Evolutionary conservation across 2,329 filamentous ascomycete genomes (phyloP), one percentile per base, ranked within the genome.

Genomic region (Aureobasidium vineae): DNA sequence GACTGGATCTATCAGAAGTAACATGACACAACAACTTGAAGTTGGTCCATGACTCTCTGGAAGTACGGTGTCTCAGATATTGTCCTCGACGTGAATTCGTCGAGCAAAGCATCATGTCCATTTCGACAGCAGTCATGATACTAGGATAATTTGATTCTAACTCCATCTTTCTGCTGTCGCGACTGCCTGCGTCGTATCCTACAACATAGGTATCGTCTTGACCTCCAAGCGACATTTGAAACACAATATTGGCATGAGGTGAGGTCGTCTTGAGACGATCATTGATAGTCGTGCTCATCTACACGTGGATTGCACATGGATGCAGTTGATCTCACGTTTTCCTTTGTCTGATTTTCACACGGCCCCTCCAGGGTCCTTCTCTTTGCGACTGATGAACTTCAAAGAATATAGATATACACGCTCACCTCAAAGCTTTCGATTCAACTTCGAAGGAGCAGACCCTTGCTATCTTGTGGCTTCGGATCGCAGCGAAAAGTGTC

Each of bases 231-330:
- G n/a, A 38, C 31, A 56, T 11, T 19, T 41, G 21, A 26, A 26
- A 38, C 23, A 21, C 13, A 47, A n/a, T n/a, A 23, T 33, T 15
- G 56, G 10, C n/a, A 63, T 52, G n/a, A 52, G 57, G 40, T 61
- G 57, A 61, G 57, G 57, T 49, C 49, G 19, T 19, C 7, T 11
- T 49, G 31, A 61, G 57, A 47, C 31, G 57, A 61, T 61, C 57
- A 38, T 19, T 43, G 57, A 47, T 43, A 61, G n/a, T 61, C 57
- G 41, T 31, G 43, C 15, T 11, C 31, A 41, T 40, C 41, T 16
- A 21, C 59, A 63, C 59, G 59, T 63, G 59, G 33, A 26, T n/a
- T 52, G 31, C 45, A 63, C 33, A 63, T 63, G 59, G 59, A 41
- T 36, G 59, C 43, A 47, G 59, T 63, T 63, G 59, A 63, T 63